Conservation (phyloP, 192 early-diverging fungal genomes). For the Rhizophagus prolifer region DNA sequence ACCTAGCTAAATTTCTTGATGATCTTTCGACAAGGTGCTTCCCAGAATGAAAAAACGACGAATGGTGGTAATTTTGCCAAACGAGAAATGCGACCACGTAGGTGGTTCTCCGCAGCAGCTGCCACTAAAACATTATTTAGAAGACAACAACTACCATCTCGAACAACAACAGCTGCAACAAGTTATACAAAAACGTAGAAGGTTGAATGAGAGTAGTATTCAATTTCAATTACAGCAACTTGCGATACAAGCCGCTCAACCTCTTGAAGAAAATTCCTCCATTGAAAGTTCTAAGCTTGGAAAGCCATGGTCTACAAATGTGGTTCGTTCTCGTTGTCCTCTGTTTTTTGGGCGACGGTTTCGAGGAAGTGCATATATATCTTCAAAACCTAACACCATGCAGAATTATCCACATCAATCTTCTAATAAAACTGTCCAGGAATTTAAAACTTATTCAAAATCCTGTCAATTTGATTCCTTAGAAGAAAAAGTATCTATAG, state of each 20-base stretch:
- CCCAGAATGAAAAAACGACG: neutral
- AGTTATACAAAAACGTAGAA: constrained; percentile 9
- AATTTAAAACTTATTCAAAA: neutral
- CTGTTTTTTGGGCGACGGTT: neutral
- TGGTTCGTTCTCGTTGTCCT: neutral
- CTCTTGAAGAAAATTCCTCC: neutral
- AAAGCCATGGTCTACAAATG: neutral
- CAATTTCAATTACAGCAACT: neutral
- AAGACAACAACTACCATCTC: neutral
- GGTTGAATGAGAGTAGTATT: neutral
- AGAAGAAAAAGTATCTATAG: neutral
- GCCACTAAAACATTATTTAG: neutral
- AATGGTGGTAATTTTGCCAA: neutral
- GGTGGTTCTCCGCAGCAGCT: neutral
- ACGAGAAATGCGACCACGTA: neutral
- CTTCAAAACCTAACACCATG: neutral
- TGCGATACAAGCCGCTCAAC: neutral
- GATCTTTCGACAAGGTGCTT: constrained; percentile 21
- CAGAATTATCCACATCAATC: neutral
- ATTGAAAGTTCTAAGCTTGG: neutral
- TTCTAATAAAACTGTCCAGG: neutral
- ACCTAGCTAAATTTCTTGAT: constrained; percentile 15
- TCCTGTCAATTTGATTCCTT: neutral
- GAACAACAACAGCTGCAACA: neutral
- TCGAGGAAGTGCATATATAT: neutral